A percentile compares a stretch with the other conserved stretches of the same genome.
Conservation (phyloP, 1,284 basidiomycete species). For the Rhodotorula sp. region DNA sequence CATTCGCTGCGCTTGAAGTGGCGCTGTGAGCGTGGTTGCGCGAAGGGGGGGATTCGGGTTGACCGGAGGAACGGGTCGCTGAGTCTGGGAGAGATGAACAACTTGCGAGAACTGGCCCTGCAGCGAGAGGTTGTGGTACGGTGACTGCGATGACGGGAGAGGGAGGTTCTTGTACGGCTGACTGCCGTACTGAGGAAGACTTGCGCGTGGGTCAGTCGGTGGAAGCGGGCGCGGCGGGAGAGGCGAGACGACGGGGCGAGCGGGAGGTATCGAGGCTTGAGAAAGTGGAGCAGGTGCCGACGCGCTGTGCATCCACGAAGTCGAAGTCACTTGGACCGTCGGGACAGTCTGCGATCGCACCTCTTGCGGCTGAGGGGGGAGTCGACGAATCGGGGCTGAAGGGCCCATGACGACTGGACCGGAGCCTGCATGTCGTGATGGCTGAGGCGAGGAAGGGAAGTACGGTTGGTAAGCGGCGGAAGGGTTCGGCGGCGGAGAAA, state of each 20-base stretch:
- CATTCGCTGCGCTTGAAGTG: neutral
- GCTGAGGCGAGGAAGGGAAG: neutral
- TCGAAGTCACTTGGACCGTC: slow-evolving; percentile 14
- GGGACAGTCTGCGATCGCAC: slow-evolving; percentile 25
- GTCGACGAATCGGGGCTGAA: slow-evolving; percentile 20
- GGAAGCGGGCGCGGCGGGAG: neutral
- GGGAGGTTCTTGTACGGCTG: slow-evolving; percentile 30
- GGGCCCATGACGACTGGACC: slow-evolving; percentile 25
- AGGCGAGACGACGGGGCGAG: neutral
- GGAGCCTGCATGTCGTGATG: neutral
- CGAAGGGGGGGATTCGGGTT: neutral
- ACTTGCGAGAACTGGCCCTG: slow-evolving; percentile 17
- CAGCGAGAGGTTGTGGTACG: slow-evolving; percentile 35
- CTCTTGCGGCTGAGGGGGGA: slow-evolving; percentile 21
- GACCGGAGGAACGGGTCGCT: neutral
- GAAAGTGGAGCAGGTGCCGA: neutral
- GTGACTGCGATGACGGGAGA: slow-evolving; percentile 4
- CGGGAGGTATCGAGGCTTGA: neutral
- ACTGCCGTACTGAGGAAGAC: slow-evolving; percentile 28
- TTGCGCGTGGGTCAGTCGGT: slow-evolving; percentile 13
- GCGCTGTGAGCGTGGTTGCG: neutral
- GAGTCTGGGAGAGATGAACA: slow-evolving; percentile 3
- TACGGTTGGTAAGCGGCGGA: neutral
- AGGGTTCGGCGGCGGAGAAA: neutral
- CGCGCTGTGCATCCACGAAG: slow-evolving; percentile 3